phyloP scores from a whole-genome alignment of 179 eudicot species.

The Silene noctiflora region DNA sequence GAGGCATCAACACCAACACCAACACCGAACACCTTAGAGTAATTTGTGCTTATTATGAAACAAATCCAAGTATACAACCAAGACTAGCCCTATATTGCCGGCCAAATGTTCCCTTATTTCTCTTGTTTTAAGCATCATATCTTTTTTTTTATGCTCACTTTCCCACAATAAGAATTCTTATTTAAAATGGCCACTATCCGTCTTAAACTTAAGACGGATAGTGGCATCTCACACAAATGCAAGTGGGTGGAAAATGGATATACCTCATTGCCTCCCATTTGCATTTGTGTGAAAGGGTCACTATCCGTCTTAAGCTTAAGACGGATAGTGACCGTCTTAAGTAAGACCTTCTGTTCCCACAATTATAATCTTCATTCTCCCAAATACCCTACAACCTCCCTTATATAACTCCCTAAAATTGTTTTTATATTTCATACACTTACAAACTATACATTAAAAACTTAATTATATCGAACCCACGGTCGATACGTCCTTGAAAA shows the following conservation, averaged over 20 bases:
- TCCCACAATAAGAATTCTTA: too few relatives aligned
- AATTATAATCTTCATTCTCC: constrained; percentile 34
- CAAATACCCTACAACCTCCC: constrained; percentile 15
- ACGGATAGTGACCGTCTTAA: too few relatives aligned
- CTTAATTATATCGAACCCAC: constrained; percentile 32
- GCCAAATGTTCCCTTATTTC: constrained; percentile 28
- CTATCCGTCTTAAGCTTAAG: too few relatives aligned
- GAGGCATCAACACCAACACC: too few relatives aligned
- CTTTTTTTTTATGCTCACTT: constrained; percentile 24
- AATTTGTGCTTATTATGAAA: neutral
- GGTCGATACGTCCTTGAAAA: constrained; percentile 38
- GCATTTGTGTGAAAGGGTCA: too few relatives aligned
- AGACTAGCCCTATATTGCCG: constrained; percentile 29
- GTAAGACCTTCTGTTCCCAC: too few relatives aligned
- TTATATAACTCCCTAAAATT: constrained; percentile 1
- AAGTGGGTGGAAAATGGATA: too few relatives aligned
- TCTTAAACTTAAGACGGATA: too few relatives aligned
- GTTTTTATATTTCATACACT: constrained; percentile 1
- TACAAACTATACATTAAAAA: neutral
- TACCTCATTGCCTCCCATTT: too few relatives aligned
- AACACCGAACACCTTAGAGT: too few relatives aligned
- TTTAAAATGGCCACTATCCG: too few relatives aligned
- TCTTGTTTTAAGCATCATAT: constrained; percentile 27
- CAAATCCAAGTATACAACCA: constrained; percentile 18
- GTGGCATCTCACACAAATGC: too few relatives aligned